Evolutionary conservation across 139 green algal genomes (phyloP), one percentile per base, ranked within the genome.

Genomic region (Coelastrella sp.): DNA sequence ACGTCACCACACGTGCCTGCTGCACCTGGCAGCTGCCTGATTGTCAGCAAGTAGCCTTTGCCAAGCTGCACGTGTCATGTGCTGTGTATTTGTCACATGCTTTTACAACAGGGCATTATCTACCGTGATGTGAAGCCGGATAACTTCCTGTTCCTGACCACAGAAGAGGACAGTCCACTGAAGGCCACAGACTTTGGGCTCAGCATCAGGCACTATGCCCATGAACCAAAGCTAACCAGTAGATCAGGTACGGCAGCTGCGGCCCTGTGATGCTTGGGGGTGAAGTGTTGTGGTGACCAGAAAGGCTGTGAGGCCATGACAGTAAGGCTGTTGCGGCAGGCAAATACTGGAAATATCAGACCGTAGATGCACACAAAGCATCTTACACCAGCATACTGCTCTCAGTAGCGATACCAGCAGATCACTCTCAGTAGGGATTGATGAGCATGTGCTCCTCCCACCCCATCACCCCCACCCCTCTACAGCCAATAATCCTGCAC

Each of bases 171-270:
- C 91, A 94, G 87, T 22, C 93, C 96, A 0, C 91, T 99, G 19
- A 97, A 98, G 72, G 97, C 96, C 9, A 98, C 95, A 0, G 97
- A 98, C 90, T 98, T 98, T 92, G 97, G 97, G 14, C 93, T 99
- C 70, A 97, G 96, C 80, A 99, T 98, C 89, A 93, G 96, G 75
- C 96, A 98, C 89, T 94, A 92, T 80, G 88, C 95, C 0, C 92
- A 94, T 75, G 96, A 98, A 84, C 92, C 93, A 9, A 94, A 95
- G 82, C 91, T 99, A 11, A 97, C 94, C 59, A 97, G 95, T 0
- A 92, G 96, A 25, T 49, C 35, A 49, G 35, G 75, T 25, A 24
- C 3, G 15, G 65, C 65, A 73, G 65, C 65, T 22, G 65, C 1
- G 65, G 65, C 65, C 65, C 65, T 73, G 1, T 73, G 65, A 4